phyloP scores from a whole-genome alignment of 83 land plant genomes.

The Picea engelmannii region DNA sequence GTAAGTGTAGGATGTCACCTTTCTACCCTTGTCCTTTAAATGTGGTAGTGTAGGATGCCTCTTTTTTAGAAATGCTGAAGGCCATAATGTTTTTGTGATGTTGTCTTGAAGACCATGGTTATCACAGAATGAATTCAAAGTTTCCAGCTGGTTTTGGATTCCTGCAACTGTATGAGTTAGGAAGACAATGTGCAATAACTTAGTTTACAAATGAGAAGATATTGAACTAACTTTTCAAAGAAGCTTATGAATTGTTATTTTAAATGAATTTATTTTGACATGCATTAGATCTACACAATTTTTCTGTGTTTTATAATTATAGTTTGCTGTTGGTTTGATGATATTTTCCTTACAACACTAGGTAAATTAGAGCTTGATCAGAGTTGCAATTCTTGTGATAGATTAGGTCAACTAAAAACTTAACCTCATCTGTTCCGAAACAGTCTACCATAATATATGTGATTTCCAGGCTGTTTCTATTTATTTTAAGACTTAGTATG shows the following conservation, averaged over 20 bases:
- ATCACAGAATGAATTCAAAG: no score
- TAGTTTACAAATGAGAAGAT: background rate
- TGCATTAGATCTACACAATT: background rate
- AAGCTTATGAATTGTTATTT: background rate
- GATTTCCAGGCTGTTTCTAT: background rate
- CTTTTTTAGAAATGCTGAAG: no score
- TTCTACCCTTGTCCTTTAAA: no score
- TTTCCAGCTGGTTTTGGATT: no score
- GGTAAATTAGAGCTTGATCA: background rate
- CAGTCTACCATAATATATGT: background rate
- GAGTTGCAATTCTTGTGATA: background rate
- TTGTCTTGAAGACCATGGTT: no score
- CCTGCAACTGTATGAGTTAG: no score
- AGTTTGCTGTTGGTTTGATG: background rate
- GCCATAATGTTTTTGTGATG: no score
- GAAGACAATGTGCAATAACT: background rate
- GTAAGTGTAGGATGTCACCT: no score
- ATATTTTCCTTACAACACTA: no score
- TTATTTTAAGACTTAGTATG: background rate
- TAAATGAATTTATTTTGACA: background rate
- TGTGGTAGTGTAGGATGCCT: no score
- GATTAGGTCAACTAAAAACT: background rate
- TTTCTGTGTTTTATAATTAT: background rate
- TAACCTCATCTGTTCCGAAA: background rate
- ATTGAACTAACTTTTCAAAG: background rate